These are phyloP conservation scores for Xylaria digitata DNA, from an alignment of 2,329 filamentous ascomycete genomes.

Conservation along the genomic window DNA sequence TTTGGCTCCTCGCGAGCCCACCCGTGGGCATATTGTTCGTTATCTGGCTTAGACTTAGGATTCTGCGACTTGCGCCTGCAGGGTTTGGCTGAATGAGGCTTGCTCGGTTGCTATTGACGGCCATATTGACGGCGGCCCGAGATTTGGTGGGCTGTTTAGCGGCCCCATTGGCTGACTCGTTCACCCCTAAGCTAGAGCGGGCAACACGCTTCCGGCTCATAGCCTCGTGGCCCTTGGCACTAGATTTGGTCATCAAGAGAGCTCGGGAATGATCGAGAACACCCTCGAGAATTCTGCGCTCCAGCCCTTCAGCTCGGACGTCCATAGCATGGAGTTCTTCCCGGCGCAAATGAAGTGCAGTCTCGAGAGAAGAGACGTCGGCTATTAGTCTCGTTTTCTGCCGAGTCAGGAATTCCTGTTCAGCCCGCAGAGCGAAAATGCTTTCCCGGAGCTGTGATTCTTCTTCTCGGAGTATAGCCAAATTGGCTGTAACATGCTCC, in stretches of 20 bases:
- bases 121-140: slow-evolving; percentile 61
- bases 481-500: slow-evolving; percentile 68
- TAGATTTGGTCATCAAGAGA: slow-evolving; percentile 79
- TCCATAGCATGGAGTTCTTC: slow-evolving; percentile 96
- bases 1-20: slow-evolving; percentile 80
- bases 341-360: slow-evolving; percentile 85
- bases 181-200: slow-evolving; percentile 56
- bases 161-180: slow-evolving; percentile 27
- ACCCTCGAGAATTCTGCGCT: slow-evolving; percentile 92
- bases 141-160: slow-evolving; percentile 42
- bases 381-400: slow-evolving; percentile 85
- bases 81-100: slow-evolving; percentile 60
- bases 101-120: slow-evolving; percentile 62
- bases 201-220: slow-evolving; percentile 69
- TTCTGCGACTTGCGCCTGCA: slow-evolving; percentile 74
- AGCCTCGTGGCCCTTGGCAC: slow-evolving; percentile 60
- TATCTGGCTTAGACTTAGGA: slow-evolving; percentile 91
- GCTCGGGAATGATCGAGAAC: slow-evolving; percentile 96
- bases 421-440: slow-evolving; percentile 69
- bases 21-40: slow-evolving; percentile 75
- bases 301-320: slow-evolving; percentile 84
- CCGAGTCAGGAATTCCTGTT: slow-evolving; percentile 79
- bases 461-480: slow-evolving; percentile 63
- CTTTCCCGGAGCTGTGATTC: slow-evolving; percentile 65
- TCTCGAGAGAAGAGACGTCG: slow-evolving; percentile 91